Conservation (phyloP, 192 early-diverging fungal species). For the Coemansia brasiliensis region DNA sequence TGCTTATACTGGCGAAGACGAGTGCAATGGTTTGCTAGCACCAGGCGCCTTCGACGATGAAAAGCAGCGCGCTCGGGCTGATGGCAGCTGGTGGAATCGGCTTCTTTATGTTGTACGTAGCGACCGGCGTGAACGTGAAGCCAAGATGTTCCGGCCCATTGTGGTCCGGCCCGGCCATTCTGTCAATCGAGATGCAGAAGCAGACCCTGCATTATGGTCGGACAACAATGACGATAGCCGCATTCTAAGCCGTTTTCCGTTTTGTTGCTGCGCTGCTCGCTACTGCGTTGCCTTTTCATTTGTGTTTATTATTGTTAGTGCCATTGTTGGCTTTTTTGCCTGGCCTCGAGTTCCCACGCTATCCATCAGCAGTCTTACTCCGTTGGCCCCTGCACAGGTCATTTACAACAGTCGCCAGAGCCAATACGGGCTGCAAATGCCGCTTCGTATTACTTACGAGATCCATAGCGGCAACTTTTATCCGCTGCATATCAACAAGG, state of each 20-base stretch:
- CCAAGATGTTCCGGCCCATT: constrained; percentile 26
- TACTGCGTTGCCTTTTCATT: constrained; percentile 43
- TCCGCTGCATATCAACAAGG: constrained; percentile 26
- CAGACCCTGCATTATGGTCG: not conserved
- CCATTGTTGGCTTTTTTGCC: constrained; percentile 38
- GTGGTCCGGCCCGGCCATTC: constrained; percentile 15
- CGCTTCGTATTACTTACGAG: constrained; percentile 40
- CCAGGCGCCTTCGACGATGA: constrained; percentile 42
- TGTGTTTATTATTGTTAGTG: constrained; percentile 20
- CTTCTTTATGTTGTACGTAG: constrained; percentile 5
- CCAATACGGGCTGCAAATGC: constrained; percentile 37
- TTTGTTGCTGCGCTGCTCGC: constrained; percentile 40
- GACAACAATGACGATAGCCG: not conserved
- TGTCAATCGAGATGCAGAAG: not conserved
- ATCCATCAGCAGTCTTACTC: constrained; percentile 29
- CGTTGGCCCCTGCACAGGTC: constrained; percentile 21
- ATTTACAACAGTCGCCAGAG: constrained; percentile 23
- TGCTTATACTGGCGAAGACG: constrained; percentile 11
- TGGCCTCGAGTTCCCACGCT: constrained; percentile 48
- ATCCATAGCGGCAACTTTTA: constrained; percentile 54
- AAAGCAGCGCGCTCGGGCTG: constrained; percentile 32
- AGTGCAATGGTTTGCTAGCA: constrained; percentile 42
- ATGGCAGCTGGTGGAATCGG: constrained; percentile 24
- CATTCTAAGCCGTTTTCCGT: constrained; percentile 17
- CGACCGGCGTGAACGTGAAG: constrained; percentile 18